Evolutionary conservation across 257 asterid species (phyloP).

Genomic region (Lycium ferocissimum): DNA sequence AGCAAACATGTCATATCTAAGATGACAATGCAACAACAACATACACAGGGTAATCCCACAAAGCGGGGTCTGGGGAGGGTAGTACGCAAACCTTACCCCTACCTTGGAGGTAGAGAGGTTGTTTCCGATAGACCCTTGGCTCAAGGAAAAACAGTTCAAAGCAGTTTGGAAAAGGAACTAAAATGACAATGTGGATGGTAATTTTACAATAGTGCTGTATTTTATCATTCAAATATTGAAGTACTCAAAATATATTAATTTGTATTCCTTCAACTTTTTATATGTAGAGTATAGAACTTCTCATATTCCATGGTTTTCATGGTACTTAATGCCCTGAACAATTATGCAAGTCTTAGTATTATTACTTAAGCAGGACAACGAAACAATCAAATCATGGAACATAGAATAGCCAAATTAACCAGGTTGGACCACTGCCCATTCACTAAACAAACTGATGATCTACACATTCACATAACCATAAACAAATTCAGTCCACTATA

Average conservation of each 20-base stretch:
- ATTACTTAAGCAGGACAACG: not conserved
- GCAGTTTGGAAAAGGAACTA: too few relatives aligned
- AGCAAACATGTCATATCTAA: not conserved
- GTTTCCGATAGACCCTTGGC: too few relatives aligned
- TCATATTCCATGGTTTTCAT: not conserved
- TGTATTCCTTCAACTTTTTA: not conserved
- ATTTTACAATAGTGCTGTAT: not conserved
- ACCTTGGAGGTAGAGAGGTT: too few relatives aligned
- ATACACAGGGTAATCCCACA: too few relatives aligned
- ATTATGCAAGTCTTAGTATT: not conserved
- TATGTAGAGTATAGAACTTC: not conserved
- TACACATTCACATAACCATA: not conserved
- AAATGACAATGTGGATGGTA: not conserved
- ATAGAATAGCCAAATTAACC: not conserved
- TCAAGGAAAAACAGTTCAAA: too few relatives aligned
- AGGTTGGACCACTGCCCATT: conserved; percentile 20
- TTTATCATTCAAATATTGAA: conserved; percentile 20
- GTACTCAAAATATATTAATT: not conserved
- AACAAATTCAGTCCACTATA: conserved; percentile 6
- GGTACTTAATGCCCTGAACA: not conserved
- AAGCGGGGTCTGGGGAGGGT: too few relatives aligned
- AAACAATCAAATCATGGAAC: not conserved
- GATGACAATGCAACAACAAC: not conserved
- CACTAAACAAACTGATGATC: not conserved
- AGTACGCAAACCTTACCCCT: too few relatives aligned